Conservation (phyloP, 345 rosid genomes). For the Eutrema japonicum region DNA sequence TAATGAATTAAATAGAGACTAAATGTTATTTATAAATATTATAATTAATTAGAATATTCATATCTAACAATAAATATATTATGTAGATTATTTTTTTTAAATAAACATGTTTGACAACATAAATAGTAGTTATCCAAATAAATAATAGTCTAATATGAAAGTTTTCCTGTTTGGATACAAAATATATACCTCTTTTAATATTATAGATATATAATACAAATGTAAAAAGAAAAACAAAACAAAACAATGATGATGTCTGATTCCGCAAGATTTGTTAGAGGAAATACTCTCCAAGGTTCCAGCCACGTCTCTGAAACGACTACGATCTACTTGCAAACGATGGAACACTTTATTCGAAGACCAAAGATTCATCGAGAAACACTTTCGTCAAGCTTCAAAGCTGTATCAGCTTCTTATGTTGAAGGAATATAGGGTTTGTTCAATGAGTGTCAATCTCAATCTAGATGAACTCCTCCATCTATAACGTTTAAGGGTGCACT, state of each 20-base stretch:
- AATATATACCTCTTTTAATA: no score
- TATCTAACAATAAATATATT: no score
- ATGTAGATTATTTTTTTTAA: no score
- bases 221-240: no score
- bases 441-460: background rate
- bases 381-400: background rate
- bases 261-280: background rate
- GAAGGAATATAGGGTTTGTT: background rate
- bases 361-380: background rate
- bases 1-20: no score
- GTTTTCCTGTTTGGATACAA: no score
- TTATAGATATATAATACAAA: no score
- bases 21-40: no score
- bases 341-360: background rate
- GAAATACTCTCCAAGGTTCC: background rate
- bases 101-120: no score
- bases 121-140: no score
- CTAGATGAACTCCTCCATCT: constrained; percentile 1
- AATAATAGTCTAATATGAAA: no score
- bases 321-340: background rate
- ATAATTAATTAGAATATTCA: no score
- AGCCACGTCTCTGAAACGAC: background rate
- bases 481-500: background rate
- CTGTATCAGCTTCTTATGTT: background rate
- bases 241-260: background rate